Percentiles rank a stretch among this genome's conserved stretches.
These are phyloP conservation scores for Penicillium sp. DNA, from an alignment of 2,329 filamentous ascomycete species.

Conservation along the genomic window DNA sequence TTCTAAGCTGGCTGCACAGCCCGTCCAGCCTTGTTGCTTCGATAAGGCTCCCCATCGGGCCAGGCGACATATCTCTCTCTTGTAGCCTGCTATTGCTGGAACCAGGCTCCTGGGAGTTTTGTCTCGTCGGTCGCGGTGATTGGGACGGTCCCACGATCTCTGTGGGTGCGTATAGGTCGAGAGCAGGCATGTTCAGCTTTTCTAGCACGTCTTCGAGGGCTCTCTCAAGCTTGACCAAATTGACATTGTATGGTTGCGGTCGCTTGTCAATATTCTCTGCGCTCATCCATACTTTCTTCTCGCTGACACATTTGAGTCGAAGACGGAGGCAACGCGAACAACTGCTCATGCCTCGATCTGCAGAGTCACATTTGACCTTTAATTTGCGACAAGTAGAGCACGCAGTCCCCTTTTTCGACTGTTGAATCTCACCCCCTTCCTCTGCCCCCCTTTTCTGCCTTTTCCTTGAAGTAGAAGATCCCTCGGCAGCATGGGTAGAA, in stretches of 20 bases:
- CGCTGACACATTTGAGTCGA: slow-evolving; percentile 3
- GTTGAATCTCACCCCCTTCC: not conserved
- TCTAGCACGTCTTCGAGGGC: slow-evolving; percentile 10
- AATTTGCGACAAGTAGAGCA: not conserved
- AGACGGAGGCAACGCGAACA: slow-evolving; percentile 2
- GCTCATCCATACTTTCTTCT: slow-evolving; percentile 5
- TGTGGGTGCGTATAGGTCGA: slow-evolving; percentile 1
- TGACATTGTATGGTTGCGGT: not conserved
- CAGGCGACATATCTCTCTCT: slow-evolving; percentile 11
- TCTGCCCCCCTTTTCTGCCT: not conserved
- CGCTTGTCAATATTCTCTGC: not conserved
- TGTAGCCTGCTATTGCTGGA: not conserved
- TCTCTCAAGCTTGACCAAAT: slow-evolving; percentile 3
- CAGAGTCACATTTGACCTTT: not conserved
- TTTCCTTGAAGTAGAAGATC: not conserved
- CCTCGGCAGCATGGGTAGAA: not conserved
- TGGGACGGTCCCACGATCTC: slow-evolving; percentile 7
- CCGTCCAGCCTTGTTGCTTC: slow-evolving; percentile 11
- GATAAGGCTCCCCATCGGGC: slow-evolving; percentile 9
- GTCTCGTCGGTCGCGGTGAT: slow-evolving; percentile 9
- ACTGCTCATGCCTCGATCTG: not conserved
- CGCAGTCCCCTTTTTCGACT: not conserved
- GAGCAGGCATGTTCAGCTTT: slow-evolving; percentile 11
- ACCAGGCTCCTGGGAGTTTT: slow-evolving; percentile 10
- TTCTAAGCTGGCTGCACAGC: slow-evolving; percentile 8